Evolutionary conservation across 2,329 filamentous ascomycete species (phyloP).

Genomic region (Neophaeococcomyces aloes): DNA sequence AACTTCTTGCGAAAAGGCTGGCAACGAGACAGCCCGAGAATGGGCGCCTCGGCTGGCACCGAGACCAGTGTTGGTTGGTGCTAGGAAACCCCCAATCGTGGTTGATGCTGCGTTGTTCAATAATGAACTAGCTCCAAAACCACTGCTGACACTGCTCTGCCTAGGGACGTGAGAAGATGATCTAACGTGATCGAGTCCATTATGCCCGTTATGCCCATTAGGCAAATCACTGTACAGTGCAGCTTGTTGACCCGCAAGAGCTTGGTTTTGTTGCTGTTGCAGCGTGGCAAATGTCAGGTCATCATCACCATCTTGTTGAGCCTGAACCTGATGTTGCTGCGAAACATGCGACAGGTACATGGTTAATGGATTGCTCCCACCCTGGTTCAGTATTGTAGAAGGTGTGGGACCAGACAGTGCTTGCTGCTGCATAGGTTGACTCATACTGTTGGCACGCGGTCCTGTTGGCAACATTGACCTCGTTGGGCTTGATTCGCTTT

Average conservation of each 20-base stretch:
- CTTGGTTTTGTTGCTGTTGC: slow-evolving; percentile 53
- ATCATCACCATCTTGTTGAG: slow-evolving; percentile 50
- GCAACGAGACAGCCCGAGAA: slow-evolving; percentile 80
- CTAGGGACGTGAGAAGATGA: slow-evolving; percentile 35
- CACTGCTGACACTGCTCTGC: slow-evolving; percentile 26
- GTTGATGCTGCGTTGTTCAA: slow-evolving; percentile 48
- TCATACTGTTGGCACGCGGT: slow-evolving; percentile 42
- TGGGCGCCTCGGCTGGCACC: slow-evolving; percentile 48
- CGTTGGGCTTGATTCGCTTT: slow-evolving; percentile 52
- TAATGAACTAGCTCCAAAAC: slow-evolving; percentile 25
- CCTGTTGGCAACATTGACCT: slow-evolving; percentile 44
- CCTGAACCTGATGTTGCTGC: slow-evolving; percentile 45
- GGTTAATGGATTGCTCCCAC: slow-evolving; percentile 75
- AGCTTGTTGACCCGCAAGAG: slow-evolving; percentile 64
- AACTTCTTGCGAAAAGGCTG: slow-evolving; percentile 54
- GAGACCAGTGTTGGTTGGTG: slow-evolving; percentile 51
- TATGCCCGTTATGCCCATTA: slow-evolving; percentile 46
- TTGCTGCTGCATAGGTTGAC: slow-evolving; percentile 43
- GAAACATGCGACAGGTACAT: slow-evolving; percentile 80
- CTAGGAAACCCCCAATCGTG: slow-evolving; percentile 66
- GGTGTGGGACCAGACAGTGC: slow-evolving; percentile 49
- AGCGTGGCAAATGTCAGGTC: slow-evolving; percentile 32
- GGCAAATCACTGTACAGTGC: slow-evolving; percentile 63
- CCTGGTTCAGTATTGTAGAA: slow-evolving; percentile 66
- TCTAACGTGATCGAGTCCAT: slow-evolving; percentile 34